Evolutionary conservation across 2,329 filamentous ascomycete species (phyloP).

Genomic region (Aspergillus fischeri): DNA sequence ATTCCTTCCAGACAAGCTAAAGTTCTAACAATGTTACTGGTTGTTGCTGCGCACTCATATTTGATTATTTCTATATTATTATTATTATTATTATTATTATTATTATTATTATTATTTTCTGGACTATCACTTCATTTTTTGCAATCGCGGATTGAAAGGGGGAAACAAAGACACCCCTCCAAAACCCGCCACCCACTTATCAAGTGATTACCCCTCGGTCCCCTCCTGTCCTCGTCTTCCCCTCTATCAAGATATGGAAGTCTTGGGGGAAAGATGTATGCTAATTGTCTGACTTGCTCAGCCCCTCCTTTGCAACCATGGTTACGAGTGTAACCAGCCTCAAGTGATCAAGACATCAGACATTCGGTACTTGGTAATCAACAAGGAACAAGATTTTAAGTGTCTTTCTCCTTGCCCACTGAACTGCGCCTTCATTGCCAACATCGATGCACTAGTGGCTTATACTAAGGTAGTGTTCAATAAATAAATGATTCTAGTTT

Average conservation of each 20-base stretch:
- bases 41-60: conserved; percentile 2
- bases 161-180: conserved; percentile 4
- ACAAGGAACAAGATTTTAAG: neutral
- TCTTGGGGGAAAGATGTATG: neutral
- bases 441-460: neutral
- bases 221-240: conserved; percentile 5
- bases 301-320: conserved; percentile 5
- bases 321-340: neutral
- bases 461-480: neutral
- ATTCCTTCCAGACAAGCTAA: conserved; percentile 5
- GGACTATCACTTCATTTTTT: neutral
- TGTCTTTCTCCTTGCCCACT: neutral
- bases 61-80: conserved; percentile 2
- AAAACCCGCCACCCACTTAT: conserved; percentile 10
- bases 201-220: conserved; percentile 9
- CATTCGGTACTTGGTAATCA: neutral
- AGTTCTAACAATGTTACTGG: neutral
- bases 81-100: neutral
- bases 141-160: neutral
- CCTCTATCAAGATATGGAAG: neutral
- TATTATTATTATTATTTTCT: neutral
- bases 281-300: neutral
- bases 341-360: neutral
- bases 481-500: neutral
- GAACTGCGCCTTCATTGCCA: neutral